phyloP scores from a whole-genome alignment of 208 protist species.

The Acanthamoeba divionensis region DNA sequence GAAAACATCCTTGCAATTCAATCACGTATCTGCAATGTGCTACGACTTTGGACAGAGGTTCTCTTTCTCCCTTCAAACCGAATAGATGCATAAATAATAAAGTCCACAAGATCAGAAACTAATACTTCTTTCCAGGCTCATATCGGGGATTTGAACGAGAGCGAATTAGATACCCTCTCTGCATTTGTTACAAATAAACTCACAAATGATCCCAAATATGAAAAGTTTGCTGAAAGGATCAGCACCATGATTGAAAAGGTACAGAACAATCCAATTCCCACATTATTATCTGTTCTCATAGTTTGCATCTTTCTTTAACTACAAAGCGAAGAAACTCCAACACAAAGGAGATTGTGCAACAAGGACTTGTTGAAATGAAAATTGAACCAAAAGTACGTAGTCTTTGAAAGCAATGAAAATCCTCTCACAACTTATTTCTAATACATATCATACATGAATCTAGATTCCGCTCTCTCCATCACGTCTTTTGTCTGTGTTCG shows the following conservation, averaged over 20 bases:
- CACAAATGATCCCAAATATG: neutral
- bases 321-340: neutral
- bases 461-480: conserved; percentile 3
- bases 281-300: neutral
- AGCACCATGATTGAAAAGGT: neutral
- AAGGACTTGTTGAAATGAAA: conserved; percentile 23
- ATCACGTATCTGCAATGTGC: conserved; percentile 63
- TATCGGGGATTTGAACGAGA: neutral
- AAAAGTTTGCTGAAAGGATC: neutral
- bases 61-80: neutral
- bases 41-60: conserved; percentile 67
- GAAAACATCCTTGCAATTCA: conserved; percentile 49
- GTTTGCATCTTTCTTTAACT: neutral
- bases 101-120: no score
- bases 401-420: neutral
- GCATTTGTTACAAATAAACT: neutral
- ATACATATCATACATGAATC: neutral
- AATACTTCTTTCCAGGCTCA: neutral
- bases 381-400: neutral
- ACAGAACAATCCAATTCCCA: neutral
- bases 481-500: neutral
- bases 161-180: no score
- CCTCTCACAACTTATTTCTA: neutral
- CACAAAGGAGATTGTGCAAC: conserved; percentile 4
- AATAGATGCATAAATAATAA: neutral